phyloP scores from a whole-genome alignment of 202 grass and related monocot genomes.

The Brachypodium distachyon region DNA sequence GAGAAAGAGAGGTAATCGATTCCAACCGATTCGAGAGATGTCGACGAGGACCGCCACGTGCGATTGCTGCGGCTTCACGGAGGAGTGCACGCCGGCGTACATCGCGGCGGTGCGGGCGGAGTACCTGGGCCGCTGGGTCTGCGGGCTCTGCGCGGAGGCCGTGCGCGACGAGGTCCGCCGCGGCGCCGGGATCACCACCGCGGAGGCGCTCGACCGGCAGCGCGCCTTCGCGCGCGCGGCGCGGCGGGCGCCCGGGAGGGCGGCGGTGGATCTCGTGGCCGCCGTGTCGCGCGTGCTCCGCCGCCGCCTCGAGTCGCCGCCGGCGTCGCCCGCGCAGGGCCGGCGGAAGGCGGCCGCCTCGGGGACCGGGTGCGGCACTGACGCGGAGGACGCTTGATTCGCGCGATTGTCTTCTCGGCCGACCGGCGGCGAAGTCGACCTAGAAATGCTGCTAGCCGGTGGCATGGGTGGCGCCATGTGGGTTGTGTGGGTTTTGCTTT shows the following conservation, averaged over 20 bases:
- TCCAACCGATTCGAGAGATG: too few relatives aligned
- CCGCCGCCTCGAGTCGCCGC: conserved; percentile 49
- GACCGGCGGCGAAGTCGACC: neutral
- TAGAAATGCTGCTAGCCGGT: neutral
- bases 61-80: conserved; percentile 79
- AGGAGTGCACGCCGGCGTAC: conserved; percentile 85
- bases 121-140: conserved; percentile 63
- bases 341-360: conserved; percentile 22
- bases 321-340: conserved; percentile 4
- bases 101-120: conserved; percentile 47
- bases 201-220: conserved; percentile 69
- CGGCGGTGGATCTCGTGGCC: conserved; percentile 35
- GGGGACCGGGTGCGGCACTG: conserved; percentile 3
- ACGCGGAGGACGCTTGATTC: conserved; percentile 22
- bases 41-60: conserved; percentile 36
- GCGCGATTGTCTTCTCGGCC: neutral
- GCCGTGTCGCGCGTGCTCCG: conserved; percentile 46
- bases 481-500: neutral
- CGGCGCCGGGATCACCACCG: conserved; percentile 29
- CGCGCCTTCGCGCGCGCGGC: conserved; percentile 37
- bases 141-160: conserved; percentile 68
- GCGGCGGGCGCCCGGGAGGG: neutral
- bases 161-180: conserved; percentile 72
- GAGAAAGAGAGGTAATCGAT: conserved; percentile 54
- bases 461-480: too few relatives aligned